Percentiles rank a stretch among this genome's conserved stretches.
These are phyloP conservation scores for Arctostaphylos glauca DNA, from an alignment of 148 eudicot genomes.

Conservation along the genomic window DNA sequence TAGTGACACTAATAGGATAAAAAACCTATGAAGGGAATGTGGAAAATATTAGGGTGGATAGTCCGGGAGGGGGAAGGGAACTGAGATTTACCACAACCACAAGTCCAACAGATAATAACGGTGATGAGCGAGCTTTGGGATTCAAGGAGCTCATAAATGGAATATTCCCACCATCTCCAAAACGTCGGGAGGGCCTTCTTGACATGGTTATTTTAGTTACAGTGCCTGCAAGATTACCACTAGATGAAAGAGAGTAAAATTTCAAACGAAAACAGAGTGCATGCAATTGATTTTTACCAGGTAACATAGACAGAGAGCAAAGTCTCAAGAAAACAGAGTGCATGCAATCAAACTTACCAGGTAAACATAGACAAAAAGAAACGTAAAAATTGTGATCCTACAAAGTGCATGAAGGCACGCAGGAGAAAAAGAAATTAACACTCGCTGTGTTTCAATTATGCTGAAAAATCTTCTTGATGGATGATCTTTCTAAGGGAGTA, in stretches of 20 bases:
- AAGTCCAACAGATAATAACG: constrained; percentile 61
- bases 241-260: background rate
- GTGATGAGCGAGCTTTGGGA: constrained; percentile 77
- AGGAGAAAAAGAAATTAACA: background rate
- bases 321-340: too few relatives aligned
- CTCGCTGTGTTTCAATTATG: background rate
- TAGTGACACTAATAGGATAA: background rate
- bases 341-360: too few relatives aligned
- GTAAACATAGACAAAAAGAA: too few relatives aligned
- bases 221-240: constrained; percentile 12
- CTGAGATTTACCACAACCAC: constrained; percentile 42
- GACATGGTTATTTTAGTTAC: constrained; percentile 49
- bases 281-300: background rate
- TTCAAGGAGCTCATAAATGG: constrained; percentile 73
- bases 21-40: background rate
- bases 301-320: background rate
- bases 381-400: background rate
- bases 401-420: background rate
- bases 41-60: constrained; percentile 21
- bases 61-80: background rate
- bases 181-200: constrained; percentile 83
- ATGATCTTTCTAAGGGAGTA: background rate
- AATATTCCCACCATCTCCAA: constrained; percentile 61
- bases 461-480: background rate
- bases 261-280: background rate